Evolutionary conservation across 2,329 filamentous ascomycete genomes (phyloP), one percentile per base, ranked within the genome.

Genomic region (Pseudogymnoascus sp.): DNA sequence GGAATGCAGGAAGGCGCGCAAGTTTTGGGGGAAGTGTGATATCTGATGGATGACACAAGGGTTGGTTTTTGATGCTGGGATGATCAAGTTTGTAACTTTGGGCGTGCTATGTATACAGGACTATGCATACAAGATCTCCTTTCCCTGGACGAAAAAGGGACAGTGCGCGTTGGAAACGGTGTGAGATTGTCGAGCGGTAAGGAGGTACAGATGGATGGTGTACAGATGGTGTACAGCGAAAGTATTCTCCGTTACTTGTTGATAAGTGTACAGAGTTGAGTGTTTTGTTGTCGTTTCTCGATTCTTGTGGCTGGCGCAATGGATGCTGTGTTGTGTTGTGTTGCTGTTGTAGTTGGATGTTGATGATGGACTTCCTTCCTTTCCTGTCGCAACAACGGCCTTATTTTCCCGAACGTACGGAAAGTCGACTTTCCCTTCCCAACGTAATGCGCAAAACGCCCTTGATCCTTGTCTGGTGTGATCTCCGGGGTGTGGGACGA

Each of bases 101-200:
- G 47, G 26, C 47, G 47, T 54, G 14, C 26, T 54, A 54, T 54
- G 47, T 54, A 54, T 54, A 54, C 47, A 54, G 8, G 5, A 51
- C 47, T 54, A 31, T 54, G 47, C 47, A 54, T 31, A 54, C 47
- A 54, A 54, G 47, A 54, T 54, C 47, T 54, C 23, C 47, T 31
- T 54, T 54, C 47, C 47, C 47, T 54, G 47, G 47, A 54, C 47
- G 47, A 54, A 54, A 54, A 54, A 54, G 47, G 47, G 47, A 54
- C 47, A 31, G 47, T 54, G 47, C 47, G 47, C 47, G 47, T 34
- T 57, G 14, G 47, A 34, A 57, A 57, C 47, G 47, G 47, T 34
- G 47, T 34, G 47, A 31, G 47, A 31, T 51, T 16, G 42, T 47
- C 23, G 45, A 57, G 47, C 47, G 47, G 47, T 57, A 26, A 31